Conservation (phyloP, 2,329 filamentous ascomycete genomes). For the Amylocarpus encephaloides region DNA sequence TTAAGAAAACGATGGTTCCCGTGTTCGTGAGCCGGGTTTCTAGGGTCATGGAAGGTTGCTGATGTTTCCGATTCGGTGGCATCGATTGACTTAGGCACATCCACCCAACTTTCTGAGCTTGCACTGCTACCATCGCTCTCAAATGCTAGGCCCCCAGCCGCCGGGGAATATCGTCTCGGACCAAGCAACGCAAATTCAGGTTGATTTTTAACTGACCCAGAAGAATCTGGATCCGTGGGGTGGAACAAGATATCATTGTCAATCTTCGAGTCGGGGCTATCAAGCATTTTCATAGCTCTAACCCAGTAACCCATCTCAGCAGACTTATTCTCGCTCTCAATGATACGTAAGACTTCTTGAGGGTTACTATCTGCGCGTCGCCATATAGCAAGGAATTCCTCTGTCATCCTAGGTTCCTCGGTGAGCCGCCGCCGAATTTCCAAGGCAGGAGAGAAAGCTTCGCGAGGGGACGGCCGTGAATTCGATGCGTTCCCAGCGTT, state of each 20-base stretch:
- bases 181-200: not conserved
- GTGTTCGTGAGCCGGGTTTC: not conserved
- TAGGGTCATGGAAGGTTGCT: not conserved
- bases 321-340: slow-evolving; percentile 52
- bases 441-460: slow-evolving; percentile 22
- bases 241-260: not conserved
- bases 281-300: slow-evolving; percentile 40
- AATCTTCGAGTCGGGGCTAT: not conserved
- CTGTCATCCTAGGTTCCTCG: slow-evolving; percentile 27
- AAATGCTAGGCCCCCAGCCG: not conserved
- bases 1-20: not conserved
- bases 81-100: slow-evolving; percentile 8
- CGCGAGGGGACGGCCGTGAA: slow-evolving; percentile 19
- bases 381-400: slow-evolving; percentile 50
- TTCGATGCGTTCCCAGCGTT: slow-evolving; percentile 3
- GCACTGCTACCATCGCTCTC: slow-evolving; percentile 18
- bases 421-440: slow-evolving; percentile 25
- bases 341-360: slow-evolving; percentile 52
- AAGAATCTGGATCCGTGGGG: not conserved
- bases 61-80: not conserved
- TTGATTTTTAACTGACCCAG: slow-evolving; percentile 9
- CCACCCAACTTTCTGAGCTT: slow-evolving; percentile 25
- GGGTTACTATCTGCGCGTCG: slow-evolving; percentile 54
- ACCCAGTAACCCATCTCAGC: slow-evolving; percentile 56
- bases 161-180: not conserved